Base-by-base conservation (phyloP, 176 grass and related monocot genomes). In the Tillandsia leiboldiana region DNA sequence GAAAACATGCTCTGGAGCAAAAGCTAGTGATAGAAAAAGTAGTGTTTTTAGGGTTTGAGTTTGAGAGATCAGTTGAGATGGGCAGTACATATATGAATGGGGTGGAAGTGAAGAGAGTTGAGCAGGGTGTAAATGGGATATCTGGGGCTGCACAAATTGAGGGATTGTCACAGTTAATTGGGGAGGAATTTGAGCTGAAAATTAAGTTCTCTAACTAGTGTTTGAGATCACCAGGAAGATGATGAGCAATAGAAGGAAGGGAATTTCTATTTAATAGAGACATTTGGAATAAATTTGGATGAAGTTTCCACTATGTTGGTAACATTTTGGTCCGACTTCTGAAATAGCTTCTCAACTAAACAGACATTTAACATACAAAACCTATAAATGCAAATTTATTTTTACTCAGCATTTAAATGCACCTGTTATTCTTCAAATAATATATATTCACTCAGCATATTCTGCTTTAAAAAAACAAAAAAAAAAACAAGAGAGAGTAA, bases 161-260 rank as follows among this genome's bases (percentile, higher is more conserved):
- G 20, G 92, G 85, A 26, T 62, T 96, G n/a, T 72, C 78, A 47
- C 88, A 86, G 72, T 14, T 72, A 14, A 65, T 91, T 69, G 73
- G 78, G 1, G 28, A 86, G 66, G 85, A 84, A 64, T 91, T 91
- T 70, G 80, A 88, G 75, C 66, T 96, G 24, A 84, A 87, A 54
- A 10, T 96, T 42, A 56, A 49, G 47, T 71, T 84, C 68, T 74
- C 51, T n/a, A 22, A 70, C 22, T 66, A 65, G 52, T 12, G 51
- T 15, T 84, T 65, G 70, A 74, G 49, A 51, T 50, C 53, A 68
- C n/a, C 53, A 9, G 29, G 9, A 12, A 59, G 13, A 70, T 50
- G 28, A 64, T 42, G 33, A 42, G 4, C 33, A 42, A 1, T 1
- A 42, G 33, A 42, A 42, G 5, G 7, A 42, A 42, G 8, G 33